Evolutionary conservation across 208 protist genomes (phyloP).

Genomic region (Angomonas deanei): DNA sequence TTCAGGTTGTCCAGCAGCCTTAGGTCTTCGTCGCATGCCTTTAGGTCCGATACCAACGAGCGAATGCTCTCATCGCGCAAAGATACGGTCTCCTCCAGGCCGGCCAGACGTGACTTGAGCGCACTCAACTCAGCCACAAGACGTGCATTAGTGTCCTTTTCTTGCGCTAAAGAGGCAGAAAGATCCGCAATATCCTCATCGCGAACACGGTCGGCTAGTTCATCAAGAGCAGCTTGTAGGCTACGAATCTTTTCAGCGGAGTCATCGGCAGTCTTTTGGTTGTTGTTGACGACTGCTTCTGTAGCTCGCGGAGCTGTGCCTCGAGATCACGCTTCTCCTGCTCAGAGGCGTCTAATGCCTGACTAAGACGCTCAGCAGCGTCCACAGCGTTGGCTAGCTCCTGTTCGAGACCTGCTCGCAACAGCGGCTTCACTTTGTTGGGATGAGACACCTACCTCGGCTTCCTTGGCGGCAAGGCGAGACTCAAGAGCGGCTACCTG

Average conservation of each 20-base stretch:
- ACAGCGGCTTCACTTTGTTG: background rate
- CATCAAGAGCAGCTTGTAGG: background rate
- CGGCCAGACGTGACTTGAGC: too few species aligned
- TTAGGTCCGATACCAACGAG: background rate
- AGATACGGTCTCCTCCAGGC: too few species aligned
- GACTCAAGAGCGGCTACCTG: background rate
- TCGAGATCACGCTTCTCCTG: background rate
- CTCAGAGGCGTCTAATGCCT: background rate
- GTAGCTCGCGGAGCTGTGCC: background rate
- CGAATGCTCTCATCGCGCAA: too few species aligned
- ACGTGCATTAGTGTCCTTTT: conserved; percentile 4
- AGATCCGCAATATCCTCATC: background rate
- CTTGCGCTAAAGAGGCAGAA: background rate
- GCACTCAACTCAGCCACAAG: background rate
- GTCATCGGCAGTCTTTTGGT: conserved; percentile 5
- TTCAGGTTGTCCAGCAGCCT: background rate
- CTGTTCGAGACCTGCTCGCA: background rate
- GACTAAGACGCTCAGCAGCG: background rate
- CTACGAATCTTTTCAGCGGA: background rate
- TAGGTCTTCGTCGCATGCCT: background rate
- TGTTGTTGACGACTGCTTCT: conserved; percentile 9
- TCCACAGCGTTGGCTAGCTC: background rate
- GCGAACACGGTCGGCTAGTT: background rate
- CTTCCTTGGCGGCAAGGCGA: background rate
- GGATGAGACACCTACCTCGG: background rate